These are phyloP conservation scores for Ceriops tagal DNA, from an alignment of 345 rosid genomes.

Conservation along the genomic window DNA sequence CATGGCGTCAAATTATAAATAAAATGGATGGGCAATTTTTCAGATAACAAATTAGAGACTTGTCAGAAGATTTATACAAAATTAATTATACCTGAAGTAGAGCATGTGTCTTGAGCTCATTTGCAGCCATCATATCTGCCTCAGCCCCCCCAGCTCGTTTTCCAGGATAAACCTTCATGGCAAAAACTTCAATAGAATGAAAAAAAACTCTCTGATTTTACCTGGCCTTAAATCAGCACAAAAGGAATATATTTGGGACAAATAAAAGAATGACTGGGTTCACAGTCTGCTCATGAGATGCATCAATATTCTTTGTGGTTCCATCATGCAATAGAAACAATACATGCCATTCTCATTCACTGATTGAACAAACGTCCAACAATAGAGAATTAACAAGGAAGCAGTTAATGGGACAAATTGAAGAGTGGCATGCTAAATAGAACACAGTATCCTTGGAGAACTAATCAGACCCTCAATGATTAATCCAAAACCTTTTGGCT, in stretches of 20 bases:
- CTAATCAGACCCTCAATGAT: no score
- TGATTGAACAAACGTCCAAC: no score
- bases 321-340: background rate
- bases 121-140: slow-evolving; percentile 98
- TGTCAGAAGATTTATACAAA: background rate
- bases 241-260: background rate
- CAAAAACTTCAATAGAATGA: slow-evolving; percentile 12
- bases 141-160: slow-evolving; percentile 71
- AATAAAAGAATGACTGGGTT: background rate
- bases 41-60: background rate
- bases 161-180: slow-evolving; percentile 87
- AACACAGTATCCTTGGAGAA: no score
- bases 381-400: no score
- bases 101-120: slow-evolving; percentile 81
- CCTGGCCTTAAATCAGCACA: background rate
- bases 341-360: no score
- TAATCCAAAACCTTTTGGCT: no score
- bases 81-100: slow-evolving; percentile 67
- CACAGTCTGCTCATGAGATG: background rate
- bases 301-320: background rate
- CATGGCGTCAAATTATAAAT: no score
- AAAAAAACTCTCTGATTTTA: background rate
- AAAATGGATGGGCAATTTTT: no score
- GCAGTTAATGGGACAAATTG: no score
- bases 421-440: no score